Conservation (phyloP, 495 filamentous ascomycete genomes). For the Penicillium soppii region DNA sequence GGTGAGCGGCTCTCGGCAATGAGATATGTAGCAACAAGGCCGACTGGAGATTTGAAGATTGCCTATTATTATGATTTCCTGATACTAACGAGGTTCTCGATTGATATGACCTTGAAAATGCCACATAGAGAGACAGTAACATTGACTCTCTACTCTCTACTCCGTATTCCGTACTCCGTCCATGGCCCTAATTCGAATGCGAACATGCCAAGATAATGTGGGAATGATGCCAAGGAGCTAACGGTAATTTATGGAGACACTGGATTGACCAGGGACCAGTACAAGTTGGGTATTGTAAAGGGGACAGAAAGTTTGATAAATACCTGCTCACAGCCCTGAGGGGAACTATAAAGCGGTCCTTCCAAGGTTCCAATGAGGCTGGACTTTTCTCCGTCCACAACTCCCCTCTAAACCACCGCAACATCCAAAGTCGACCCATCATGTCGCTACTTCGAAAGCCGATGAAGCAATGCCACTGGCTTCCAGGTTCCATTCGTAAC, state of each 20-base stretch:
- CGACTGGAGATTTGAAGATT: too few relatives aligned
- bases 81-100: too few relatives aligned
- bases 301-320: slow-evolving; percentile 10
- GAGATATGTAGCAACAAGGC: too few relatives aligned
- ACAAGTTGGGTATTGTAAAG: slow-evolving; percentile 7
- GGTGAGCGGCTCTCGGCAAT: too few relatives aligned
- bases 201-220: slow-evolving; percentile 5
- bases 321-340: slow-evolving; percentile 6
- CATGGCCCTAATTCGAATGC: not conserved
- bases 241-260: slow-evolving; percentile 10
- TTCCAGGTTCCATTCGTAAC: not conserved
- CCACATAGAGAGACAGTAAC: slow-evolving; percentile 1
- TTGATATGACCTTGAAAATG: too few relatives aligned
- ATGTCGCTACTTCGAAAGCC: slow-evolving; percentile 11
- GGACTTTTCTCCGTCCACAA: slow-evolving; percentile 10
- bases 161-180: slow-evolving; percentile 3
- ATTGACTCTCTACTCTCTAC: slow-evolving; percentile 4
- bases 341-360: slow-evolving; percentile 8
- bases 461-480: slow-evolving; percentile 10
- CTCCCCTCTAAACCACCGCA: slow-evolving; percentile 10
- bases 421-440: slow-evolving; percentile 11
- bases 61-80: too few relatives aligned
- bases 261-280: slow-evolving; percentile 5
- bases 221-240: slow-evolving; percentile 13
- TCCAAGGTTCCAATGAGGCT: slow-evolving; percentile 10